Conservation (phyloP, 1,284 basidiomycete genomes). For the Pseudozyma thailandica region DNA sequence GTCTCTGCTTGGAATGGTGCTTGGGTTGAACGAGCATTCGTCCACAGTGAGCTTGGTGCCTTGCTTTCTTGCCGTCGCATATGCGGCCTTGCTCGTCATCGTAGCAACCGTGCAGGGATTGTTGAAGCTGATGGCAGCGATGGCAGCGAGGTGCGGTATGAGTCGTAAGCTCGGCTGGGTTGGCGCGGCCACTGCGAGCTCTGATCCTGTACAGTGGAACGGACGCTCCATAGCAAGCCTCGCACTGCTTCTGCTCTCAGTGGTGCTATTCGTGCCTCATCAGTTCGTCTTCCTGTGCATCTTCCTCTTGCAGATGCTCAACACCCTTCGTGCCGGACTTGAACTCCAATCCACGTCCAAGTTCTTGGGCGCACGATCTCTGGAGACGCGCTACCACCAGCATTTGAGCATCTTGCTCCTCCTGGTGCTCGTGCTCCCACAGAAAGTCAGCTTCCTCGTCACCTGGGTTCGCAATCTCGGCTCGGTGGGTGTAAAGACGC, state of each 20-base stretch:
- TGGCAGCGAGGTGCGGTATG: slow-evolving; percentile 8
- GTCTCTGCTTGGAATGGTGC: slow-evolving; percentile 38
- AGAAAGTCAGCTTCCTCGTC: slow-evolving; percentile 80
- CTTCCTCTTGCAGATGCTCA: slow-evolving; percentile 77
- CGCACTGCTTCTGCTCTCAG: slow-evolving; percentile 74
- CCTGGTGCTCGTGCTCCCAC: slow-evolving; percentile 84
- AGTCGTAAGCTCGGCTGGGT: slow-evolving; percentile 22
- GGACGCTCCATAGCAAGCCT: slow-evolving; percentile 72
- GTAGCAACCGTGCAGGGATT: slow-evolving; percentile 23
- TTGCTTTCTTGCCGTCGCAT: slow-evolving; percentile 32
- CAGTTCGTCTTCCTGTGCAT: slow-evolving; percentile 87
- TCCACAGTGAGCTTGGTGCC: slow-evolving; percentile 27
- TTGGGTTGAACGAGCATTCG: slow-evolving; percentile 25
- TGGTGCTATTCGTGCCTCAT: slow-evolving; percentile 83
- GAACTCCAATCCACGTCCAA: slow-evolving; percentile 11
- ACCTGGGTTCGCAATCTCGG: slow-evolving; percentile 85
- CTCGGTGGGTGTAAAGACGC: slow-evolving; percentile 66
- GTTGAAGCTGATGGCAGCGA: slow-evolving; percentile 25
- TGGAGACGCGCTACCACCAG: slow-evolving; percentile 70
- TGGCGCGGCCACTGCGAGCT: slow-evolving; percentile 16
- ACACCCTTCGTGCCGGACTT: slow-evolving; percentile 59
- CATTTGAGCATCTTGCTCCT: slow-evolving; percentile 74
- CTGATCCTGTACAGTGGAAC: slow-evolving; percentile 32
- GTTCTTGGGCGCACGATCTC: slow-evolving; percentile 4
- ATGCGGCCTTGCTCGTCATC: slow-evolving; percentile 26